Evolutionary conservation across 139 green algal species (phyloP).

Genomic region (Chlorella vulgaris): DNA sequence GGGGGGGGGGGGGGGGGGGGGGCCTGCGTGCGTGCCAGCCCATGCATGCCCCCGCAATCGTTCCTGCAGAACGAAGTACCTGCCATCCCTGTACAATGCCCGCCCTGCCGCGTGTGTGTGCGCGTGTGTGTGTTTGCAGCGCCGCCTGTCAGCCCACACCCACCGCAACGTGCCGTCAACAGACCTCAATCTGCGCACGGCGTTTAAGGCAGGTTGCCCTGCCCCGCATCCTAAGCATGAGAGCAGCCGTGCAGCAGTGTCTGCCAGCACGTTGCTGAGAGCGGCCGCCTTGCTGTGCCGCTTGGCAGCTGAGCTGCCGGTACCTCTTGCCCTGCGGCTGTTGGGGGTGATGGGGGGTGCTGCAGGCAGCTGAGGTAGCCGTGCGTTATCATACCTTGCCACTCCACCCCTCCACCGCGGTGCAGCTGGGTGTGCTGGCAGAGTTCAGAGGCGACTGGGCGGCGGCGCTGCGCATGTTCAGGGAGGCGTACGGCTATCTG

Average conservation of each 20-base stretch:
- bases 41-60: neutral
- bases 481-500: constrained; percentile 49
- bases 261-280: too few relatives aligned
- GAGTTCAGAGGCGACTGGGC: constrained; percentile 57
- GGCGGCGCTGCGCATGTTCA: constrained; percentile 45
- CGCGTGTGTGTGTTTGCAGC: too few relatives aligned
- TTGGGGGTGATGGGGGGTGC: too few relatives aligned
- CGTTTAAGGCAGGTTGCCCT: constrained; percentile 57
- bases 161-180: constrained; percentile 34
- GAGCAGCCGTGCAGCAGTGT: neutral
- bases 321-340: too few relatives aligned
- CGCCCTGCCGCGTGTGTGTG: too few relatives aligned
- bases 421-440: constrained; percentile 47
- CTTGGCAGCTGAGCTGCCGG: too few relatives aligned
- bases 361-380: too few relatives aligned
- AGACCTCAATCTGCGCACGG: constrained; percentile 53
- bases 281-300: too few relatives aligned
- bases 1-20: too few relatives aligned
- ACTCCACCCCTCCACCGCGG: neutral
- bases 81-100: too few relatives aligned
- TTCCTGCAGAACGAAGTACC: neutral
- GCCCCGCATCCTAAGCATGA: neutral
- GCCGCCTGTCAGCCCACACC: constrained; percentile 45
- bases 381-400: too few relatives aligned
- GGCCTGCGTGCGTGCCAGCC: too few relatives aligned